Evolutionary conservation across 1,139 yeast species (phyloP).

Genomic region (Taphrina communis): DNA sequence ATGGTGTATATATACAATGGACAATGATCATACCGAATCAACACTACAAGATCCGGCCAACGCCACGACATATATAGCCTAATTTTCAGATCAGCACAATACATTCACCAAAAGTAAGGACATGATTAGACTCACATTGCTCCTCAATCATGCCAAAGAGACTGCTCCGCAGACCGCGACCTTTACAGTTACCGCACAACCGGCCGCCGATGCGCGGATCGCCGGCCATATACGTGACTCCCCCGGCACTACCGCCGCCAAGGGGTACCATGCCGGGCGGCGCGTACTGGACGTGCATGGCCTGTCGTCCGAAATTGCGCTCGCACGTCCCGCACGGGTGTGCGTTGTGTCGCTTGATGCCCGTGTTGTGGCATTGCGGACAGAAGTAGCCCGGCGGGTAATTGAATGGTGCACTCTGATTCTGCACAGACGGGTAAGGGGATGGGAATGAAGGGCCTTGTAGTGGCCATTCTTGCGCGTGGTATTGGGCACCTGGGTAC

Average conservation of each 20-base stretch:
- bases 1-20: too few species aligned
- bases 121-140: conserved; percentile 14
- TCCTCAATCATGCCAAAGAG: conserved; percentile 38
- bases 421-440: neutral
- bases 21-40: too few species aligned
- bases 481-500: conserved; percentile 20
- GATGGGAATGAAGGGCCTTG: neutral
- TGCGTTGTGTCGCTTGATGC: conserved; percentile 44
- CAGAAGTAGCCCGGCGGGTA: conserved; percentile 44
- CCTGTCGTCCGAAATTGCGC: conserved; percentile 42
- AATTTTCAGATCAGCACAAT: neutral
- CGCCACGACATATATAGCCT: conserved; percentile 37
- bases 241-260: neutral
- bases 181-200: conserved; percentile 46
- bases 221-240: conserved; percentile 42
- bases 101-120: neutral
- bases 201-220: conserved; percentile 46
- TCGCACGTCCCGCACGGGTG: conserved; percentile 45
- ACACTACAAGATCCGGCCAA: conserved; percentile 27
- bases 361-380: conserved; percentile 44
- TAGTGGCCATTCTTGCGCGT: conserved; percentile 1
- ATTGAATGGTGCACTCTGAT: conserved; percentile 5
- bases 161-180: conserved; percentile 40
- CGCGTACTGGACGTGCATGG: conserved; percentile 38
- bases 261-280: conserved; percentile 38